phyloP scores from a whole-genome alignment of 2,329 filamentous ascomycete genomes.

The Bimuria novae-zelandiae region DNA sequence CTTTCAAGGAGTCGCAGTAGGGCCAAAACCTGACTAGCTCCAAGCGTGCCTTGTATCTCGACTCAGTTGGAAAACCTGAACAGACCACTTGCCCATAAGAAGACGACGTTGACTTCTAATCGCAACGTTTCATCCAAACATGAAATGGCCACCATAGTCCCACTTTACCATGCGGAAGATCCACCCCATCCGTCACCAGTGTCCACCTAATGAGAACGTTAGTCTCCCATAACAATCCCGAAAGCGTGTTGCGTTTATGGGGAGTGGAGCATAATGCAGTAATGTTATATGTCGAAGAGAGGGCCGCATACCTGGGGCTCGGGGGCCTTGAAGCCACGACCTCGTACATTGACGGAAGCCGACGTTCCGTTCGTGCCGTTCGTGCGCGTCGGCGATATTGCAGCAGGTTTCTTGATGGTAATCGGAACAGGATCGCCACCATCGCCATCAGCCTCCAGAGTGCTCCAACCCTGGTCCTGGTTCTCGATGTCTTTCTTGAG shows the following conservation, averaged over 20 bases:
- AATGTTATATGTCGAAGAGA: conserved; percentile 4
- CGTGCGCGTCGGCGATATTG: not conserved
- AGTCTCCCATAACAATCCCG: not conserved
- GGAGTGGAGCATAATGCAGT: not conserved
- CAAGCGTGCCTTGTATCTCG: no score
- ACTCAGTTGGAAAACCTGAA: no score
- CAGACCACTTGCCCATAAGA: no score
- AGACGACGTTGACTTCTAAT: no score
- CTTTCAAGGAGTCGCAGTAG: no score
- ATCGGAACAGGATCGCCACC: conserved; percentile 38
- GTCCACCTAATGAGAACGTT: not conserved
- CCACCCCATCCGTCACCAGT: not conserved
- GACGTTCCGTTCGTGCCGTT: not conserved
- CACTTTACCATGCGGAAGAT: not conserved
- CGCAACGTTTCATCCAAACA: not conserved
- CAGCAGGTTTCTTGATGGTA: conserved; percentile 6
- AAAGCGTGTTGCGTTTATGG: no score
- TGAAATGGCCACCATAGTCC: not conserved
- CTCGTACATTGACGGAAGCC: not conserved
- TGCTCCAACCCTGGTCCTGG: conserved; percentile 46
- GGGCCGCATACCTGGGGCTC: conserved; percentile 7
- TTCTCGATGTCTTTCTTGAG: conserved; percentile 46
- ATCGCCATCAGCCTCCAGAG: conserved; percentile 41
- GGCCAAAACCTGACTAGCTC: no score
- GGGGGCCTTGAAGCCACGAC: not conserved